Evolutionary conservation across 495 filamentous ascomycete species (phyloP), one percentile per base, ranked within the genome.

Genomic region (Hyaloscypha variabilis): DNA sequence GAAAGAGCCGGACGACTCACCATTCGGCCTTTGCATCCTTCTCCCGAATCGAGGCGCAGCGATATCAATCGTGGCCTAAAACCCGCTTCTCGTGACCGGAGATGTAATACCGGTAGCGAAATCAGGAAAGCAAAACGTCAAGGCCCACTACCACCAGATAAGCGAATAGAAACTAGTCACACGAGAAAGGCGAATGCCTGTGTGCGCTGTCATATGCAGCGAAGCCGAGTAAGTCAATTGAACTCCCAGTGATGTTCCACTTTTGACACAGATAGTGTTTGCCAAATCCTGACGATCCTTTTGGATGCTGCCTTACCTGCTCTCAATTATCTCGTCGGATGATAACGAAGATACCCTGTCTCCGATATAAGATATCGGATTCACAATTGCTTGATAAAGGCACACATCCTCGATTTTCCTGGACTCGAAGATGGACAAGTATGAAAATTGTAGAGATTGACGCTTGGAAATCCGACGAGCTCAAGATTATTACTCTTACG

Each of bases 381-480:
- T 42, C 50, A 3, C 26, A 64, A 8, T 28, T 71, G 29, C 49
- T 65, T 17, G 62, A 65, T 57, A 11, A 68, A 3, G 65, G 39
- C 2, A 14, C 2, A n/a, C 31, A 23, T 55, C 65, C 66, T 6
- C 52, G 62, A 55, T 19, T 51, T 2, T 5, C 61, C 0, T 71
- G 66, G 66, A 68, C 61, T 8, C 11, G 24, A 34, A 52, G 69
- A 49, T 71, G 69, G 69, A 68, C 60, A 34, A 62, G 50, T 19
- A 68, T 68, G 69, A 29, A 68, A 50, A 62, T 71, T 11, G 55
- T 60, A 26, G 69, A 71, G 2, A 69, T 72, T 19, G 30, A 24
- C 3, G 49, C 53, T 3, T 71, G 69, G 69, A 46, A 51, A 5
- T 68, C 66, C 3, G 3, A 51, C 1, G 56, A 71, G 21, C 28